Conservation (phyloP, 495 filamentous ascomycete species). For the Cenococcum geophilum region DNA sequence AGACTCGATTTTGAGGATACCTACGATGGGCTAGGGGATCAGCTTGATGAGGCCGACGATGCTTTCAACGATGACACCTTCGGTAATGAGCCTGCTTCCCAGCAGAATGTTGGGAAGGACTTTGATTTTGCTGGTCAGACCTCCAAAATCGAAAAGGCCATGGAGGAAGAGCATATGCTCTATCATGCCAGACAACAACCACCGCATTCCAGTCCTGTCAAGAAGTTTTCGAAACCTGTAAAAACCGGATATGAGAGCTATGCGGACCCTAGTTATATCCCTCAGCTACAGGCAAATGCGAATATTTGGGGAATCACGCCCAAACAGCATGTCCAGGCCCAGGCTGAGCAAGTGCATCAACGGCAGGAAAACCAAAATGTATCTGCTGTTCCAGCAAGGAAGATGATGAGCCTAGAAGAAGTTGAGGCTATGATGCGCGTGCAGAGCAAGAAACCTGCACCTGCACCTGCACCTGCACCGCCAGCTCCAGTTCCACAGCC, state of each 20-base stretch:
- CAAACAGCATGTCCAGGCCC: conserved; percentile 46
- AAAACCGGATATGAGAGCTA: conserved; percentile 87
- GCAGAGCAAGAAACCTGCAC: conserved; percentile 50
- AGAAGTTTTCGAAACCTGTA: conserved; percentile 52
- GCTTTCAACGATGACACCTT: conserved; percentile 99
- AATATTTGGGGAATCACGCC: conserved; percentile 78
- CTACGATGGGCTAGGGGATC: conserved; percentile 90
- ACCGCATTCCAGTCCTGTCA: conserved; percentile 31
- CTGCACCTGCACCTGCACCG: conserved; percentile 15
- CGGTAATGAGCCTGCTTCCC: conserved; percentile 46
- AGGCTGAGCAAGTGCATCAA: conserved; percentile 12
- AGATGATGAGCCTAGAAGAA: conserved; percentile 94
- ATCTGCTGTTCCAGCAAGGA: conserved; percentile 43
- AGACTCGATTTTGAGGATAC: conserved; percentile 95
- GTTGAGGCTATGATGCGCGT: conserved; percentile 89
- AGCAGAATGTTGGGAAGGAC: conserved; percentile 68
- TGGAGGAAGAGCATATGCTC: conserved; percentile 83
- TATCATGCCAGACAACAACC: conserved; percentile 44
- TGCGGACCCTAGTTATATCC: conserved; percentile 64
- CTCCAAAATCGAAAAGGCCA: conserved; percentile 72
- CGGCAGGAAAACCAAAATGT: conserved; percentile 18
- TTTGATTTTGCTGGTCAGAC: conserved; percentile 97
- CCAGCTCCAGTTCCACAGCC: conserved; percentile 5
- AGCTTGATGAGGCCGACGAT: conserved; percentile 88
- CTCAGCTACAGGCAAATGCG: conserved; percentile 86